A percentile compares a stretch with the other conserved stretches of the same genome.
Evolutionary conservation across 2,329 filamentous ascomycete genomes (phyloP).

Genomic region (Paramyrothecium roridum): DNA sequence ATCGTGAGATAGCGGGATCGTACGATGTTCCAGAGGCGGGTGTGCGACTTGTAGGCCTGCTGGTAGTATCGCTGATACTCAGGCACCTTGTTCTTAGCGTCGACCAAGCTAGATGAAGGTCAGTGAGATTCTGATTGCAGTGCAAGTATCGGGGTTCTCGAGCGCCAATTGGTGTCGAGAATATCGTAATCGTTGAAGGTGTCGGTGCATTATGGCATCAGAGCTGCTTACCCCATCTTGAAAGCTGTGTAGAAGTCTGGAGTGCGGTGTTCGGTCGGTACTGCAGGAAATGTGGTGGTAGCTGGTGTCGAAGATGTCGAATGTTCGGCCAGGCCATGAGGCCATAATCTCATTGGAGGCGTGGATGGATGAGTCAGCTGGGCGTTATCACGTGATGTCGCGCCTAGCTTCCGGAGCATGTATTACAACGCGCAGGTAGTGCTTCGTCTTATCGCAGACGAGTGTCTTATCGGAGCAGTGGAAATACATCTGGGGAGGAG

Average conservation of each 20-base stretch:
- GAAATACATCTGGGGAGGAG: too few species aligned
- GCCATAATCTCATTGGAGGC: conserved; percentile 32
- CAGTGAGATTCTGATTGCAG: conserved; percentile 24
- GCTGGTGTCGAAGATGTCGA: conserved; percentile 21
- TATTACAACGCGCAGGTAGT: neutral
- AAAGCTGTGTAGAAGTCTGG: conserved; percentile 13
- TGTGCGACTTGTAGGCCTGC: conserved; percentile 64
- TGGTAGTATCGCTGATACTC: conserved; percentile 74
- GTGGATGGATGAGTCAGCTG: conserved; percentile 31
- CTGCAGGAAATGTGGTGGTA: conserved; percentile 13
- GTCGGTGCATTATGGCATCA: conserved; percentile 2
- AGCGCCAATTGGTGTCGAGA: conserved; percentile 17
- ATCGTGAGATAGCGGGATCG: conserved; percentile 26
- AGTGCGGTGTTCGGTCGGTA: neutral
- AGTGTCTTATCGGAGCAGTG: too few species aligned
- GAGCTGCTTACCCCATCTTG: conserved; percentile 36
- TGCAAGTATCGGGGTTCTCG: conserved; percentile 9
- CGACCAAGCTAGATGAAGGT: conserved; percentile 48
- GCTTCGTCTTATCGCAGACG: neutral
- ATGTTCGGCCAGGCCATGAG: conserved; percentile 31
- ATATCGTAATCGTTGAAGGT: conserved; percentile 7
- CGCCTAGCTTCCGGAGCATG: neutral
- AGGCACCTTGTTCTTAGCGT: conserved; percentile 75
- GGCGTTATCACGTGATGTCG: neutral
- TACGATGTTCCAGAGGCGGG: conserved; percentile 78